Base-by-base conservation (phyloP, 768 basidiomycete genomes). In the Astraeus odoratus region DNA sequence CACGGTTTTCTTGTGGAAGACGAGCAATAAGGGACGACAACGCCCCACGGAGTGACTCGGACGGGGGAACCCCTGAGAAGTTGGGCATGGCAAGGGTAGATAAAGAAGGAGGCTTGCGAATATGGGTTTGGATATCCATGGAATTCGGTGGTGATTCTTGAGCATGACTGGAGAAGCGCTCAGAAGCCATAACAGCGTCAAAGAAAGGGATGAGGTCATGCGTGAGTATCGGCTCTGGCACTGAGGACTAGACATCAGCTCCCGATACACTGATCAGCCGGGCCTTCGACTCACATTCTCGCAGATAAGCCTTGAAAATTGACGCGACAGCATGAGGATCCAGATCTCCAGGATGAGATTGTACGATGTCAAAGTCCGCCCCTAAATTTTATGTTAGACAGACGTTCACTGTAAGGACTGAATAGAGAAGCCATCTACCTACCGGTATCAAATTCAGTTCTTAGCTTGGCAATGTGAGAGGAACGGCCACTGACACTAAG, bases 261-360 rank as follows among this genome's bases (percentile, higher is more conserved):
- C 42, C 36, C 39, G 12, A 33, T 25, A 31, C n/a, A 6, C 39
- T 39, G 15, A 4, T 45, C 46, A 34, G 39, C 13, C 18, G 26
- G 48, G 12, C 24, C 43, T 40, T 38, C 8, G 36, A 74, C 93
- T 71, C 66, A 95, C 93, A 69, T 75, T 96, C 92, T 46, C 94
- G 84, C 34, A 97, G 71, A 61, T 81, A 97, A 1, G 89, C 84
- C 64, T 95, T 96, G 69, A 95, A 96, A 24, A 95, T 70, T 20
- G 89, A 88, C 16, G 93, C 83, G 6, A 97, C 93, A 1, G 91
- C 89, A 62, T 97, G 92, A 38, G 94, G 94, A 58, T 97, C 94
- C 27, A 97, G 67, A 57, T 97, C 92, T 7, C 86, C 80, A 20
- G 91, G 92, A 40, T 76, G 75, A 51, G 82, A 86, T 50, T 78